A percentile compares a stretch with the other conserved stretches of the same genome.
These are phyloP conservation scores for Eremothecium gossypii DNA, from an alignment of 1,139 yeast species.

Conservation along the genomic window DNA sequence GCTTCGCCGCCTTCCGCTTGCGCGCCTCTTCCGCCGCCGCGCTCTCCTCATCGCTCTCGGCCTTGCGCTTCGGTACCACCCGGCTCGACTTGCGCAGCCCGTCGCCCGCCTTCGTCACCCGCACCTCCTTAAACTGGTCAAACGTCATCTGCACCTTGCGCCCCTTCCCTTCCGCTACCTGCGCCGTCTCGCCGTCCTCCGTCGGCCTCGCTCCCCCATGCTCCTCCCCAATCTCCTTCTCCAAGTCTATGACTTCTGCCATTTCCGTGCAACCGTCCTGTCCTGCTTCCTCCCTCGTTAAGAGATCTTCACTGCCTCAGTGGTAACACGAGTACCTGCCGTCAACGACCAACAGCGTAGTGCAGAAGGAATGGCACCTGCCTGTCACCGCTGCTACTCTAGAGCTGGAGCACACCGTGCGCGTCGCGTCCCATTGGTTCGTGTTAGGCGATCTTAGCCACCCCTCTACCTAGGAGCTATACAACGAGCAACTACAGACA, in stretches of 20 bases:
- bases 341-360: too few species aligned
- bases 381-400: too few species aligned
- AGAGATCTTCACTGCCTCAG: neutral
- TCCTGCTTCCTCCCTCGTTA: neutral
- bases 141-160: slow-evolving; percentile 15
- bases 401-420: neutral
- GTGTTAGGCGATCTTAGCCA: neutral
- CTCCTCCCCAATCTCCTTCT: neutral
- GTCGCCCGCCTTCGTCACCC: slow-evolving; percentile 3
- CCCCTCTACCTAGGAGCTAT: neutral
- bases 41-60: slow-evolving; percentile 10
- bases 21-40: slow-evolving; percentile 4
- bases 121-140: slow-evolving; percentile 16
- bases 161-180: neutral
- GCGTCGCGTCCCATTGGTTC: slow-evolving; percentile 5
- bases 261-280: neutral
- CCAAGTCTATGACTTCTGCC: slow-evolving; percentile 2
- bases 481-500: neutral
- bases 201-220: neutral
- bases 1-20: slow-evolving; percentile 2
- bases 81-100: slow-evolving; percentile 8
- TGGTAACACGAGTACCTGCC: too few species aligned
- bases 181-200: neutral
- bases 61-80: slow-evolving; percentile 11
- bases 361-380: too few species aligned